phyloP scores from a whole-genome alignment of 345 rosid species.

The Eucalyptus tenuipes region DNA sequence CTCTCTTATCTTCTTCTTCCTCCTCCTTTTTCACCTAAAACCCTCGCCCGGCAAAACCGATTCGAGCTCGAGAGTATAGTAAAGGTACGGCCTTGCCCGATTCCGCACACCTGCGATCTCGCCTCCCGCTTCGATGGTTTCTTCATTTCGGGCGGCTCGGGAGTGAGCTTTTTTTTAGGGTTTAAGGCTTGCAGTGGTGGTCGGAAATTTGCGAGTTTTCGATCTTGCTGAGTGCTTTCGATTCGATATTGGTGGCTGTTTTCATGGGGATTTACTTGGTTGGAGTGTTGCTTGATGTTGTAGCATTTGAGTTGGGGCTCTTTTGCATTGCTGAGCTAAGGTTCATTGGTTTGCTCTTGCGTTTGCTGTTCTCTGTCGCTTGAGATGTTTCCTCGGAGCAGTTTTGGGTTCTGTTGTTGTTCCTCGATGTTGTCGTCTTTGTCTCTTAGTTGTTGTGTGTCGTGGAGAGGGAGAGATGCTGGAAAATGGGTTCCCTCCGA shows the following conservation, averaged over 20 bases:
- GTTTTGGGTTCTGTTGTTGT: not conserved
- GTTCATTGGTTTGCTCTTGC: not conserved
- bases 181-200: not conserved
- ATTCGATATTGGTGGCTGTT: not conserved
- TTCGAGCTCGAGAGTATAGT: not conserved
- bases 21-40: not conserved
- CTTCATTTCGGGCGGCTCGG: not conserved
- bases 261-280: not conserved
- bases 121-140: not conserved
- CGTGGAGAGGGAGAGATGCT: not conserved
- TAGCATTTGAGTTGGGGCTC: not conserved
- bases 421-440: not conserved
- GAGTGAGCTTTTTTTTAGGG: not conserved
- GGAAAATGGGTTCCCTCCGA: not conserved
- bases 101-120: not conserved
- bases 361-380: not conserved
- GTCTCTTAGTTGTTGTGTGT: not conserved
- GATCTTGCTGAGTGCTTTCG: not conserved
- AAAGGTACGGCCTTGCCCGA: not conserved
- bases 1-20: not conserved
- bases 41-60: not conserved
- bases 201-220: not conserved
- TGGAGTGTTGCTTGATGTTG: not conserved
- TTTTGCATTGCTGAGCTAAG: not conserved
- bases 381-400: not conserved